Evolutionary conservation across 139 green algal species (phyloP).

Genomic region (Chlamydomonas sp.): DNA sequence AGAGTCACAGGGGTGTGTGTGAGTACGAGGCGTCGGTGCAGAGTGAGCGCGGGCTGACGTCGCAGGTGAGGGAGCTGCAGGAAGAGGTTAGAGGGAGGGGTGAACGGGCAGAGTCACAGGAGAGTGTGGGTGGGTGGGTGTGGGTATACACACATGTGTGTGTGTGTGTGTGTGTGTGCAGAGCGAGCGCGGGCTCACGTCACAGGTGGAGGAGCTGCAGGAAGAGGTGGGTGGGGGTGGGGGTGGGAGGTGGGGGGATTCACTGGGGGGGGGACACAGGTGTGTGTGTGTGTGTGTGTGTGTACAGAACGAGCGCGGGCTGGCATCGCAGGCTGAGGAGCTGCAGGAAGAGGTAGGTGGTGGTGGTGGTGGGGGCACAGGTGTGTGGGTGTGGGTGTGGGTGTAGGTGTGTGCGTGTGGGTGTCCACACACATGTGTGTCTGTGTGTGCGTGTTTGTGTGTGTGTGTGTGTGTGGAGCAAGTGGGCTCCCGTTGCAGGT

Average conservation of each 20-base stretch:
- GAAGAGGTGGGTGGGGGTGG: too few relatives aligned
- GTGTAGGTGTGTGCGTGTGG: too few relatives aligned
- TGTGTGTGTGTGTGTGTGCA: conserved; percentile 19
- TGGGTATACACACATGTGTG: too few relatives aligned
- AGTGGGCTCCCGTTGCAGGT: conserved; percentile 24
- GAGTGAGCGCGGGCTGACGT: conserved; percentile 30
- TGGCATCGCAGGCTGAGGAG: conserved; percentile 32
- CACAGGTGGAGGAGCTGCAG: conserved; percentile 36
- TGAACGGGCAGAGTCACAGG: too few relatives aligned
- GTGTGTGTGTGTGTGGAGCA: conserved; percentile 25
- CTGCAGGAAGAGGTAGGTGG: conserved; percentile 36
- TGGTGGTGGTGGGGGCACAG: too few relatives aligned
- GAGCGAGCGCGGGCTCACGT: conserved; percentile 30
- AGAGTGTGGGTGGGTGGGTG: conserved; percentile 41
- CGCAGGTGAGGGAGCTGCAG: conserved; percentile 36
- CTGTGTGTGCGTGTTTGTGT: conserved; percentile 42
- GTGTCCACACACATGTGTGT: too few relatives aligned
- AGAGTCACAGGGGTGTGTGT: conserved; percentile 40
- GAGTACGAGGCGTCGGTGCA: conserved; percentile 36
- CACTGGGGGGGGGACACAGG: too few relatives aligned
- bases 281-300: conserved; percentile 38
- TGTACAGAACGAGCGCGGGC: conserved; percentile 28
- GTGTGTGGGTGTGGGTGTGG: too few relatives aligned
- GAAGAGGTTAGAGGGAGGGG: conserved; percentile 28
- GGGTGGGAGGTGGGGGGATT: too few relatives aligned